Base-by-base conservation (phyloP, 331 rosid genomes). In the Dryas integrifolia region DNA sequence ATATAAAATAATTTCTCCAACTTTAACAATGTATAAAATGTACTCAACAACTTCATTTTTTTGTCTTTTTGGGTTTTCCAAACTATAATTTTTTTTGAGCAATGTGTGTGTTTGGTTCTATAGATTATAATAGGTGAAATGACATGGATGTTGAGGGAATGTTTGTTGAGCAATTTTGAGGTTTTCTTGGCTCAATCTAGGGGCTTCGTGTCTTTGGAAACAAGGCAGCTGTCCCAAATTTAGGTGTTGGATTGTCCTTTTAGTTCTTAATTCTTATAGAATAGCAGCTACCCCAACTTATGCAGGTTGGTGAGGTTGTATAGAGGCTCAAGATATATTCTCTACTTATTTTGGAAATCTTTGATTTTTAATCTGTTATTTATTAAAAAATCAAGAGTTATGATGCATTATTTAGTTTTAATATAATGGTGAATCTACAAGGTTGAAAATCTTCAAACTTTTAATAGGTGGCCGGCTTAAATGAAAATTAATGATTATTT, bases 191-290 rank as follows among this genome's bases (percentile, higher is more conserved):
- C 72, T 74, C 76, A 66, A 79, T 73, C 79, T 74, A 67, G 41
- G 77, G 38, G 80, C 40, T 67, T 18, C 45, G 64, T 88, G 92
- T 81, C 87, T 51, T 77, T 65, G 67, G 72, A 81, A 79, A 76
- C 76, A 75, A 72, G 82, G 84, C 92, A 82, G 5, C 18, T 38
- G 70, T 77, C 90, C 92, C 87, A 74, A 73, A 51, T 78, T 84
- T 82, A 56, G 30, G 83, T 63, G 60, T 57, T 73, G 67, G 71
- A 49, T 72, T 76, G 65, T 18, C 50, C 64, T 67, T 12, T 57
- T 60, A 49, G 67, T 51, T 21, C 75, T 75, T 76, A 30, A 30
- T 51, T 21, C 75, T 75, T 76, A 30, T 1, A 21, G 71, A 73
- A 58, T 68, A 50, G 75, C 79, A 74, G 79, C 81, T 75, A 72